Base-by-base conservation (phyloP, 257 asterid species). In the Solanum chilense region DNA sequence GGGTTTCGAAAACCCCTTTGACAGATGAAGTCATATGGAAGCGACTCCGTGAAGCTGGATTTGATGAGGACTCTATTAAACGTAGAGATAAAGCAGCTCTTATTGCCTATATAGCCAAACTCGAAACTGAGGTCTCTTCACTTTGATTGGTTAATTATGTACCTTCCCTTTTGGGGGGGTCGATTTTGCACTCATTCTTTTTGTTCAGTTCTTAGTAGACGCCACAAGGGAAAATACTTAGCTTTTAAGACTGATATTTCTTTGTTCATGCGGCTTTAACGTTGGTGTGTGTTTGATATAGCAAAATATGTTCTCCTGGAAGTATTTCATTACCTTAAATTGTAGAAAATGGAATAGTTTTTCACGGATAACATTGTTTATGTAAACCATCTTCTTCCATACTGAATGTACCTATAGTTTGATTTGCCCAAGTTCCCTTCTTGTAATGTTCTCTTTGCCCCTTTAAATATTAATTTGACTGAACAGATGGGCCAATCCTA, bases 51-150 rank as follows among this genome's bases (percentile, higher is more conserved):
- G 98, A 97, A 58, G 98, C 98, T 5, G 99, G 99, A 6, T 94
- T 97, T 80, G 99, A 96, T 86, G 99, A 97, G 88, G 99, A 97
- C 62, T 93, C 98, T 42, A 92, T 97, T 89, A 95, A 95, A 86
- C 98, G 98, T 69, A 92, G 98, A 83, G 99, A 97, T 86, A 97
- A 97, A 86, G 95, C 98, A 12, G 92, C 99, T 20, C 99, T 96
- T 66, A 92, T 97, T 85, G 97, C 99, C 60, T 95, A 92, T 90
- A 96, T 97, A 60, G 95, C 99, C 60, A 95, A 93, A 91, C 92
- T 96, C 75, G 98, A 97, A 93, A 92, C 96, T 70, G 97, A 96
- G 98, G 99, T 97, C 1, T 12, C 27, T 33, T 56, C 35, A 37
- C 14, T 74, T 73, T 70, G 44, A 70, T 70, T 31, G 42, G n/a